Evolutionary conservation across 148 eudicot species (phyloP), one percentile per base, ranked within the genome.

Genomic region (Persicaria maculosa): DNA sequence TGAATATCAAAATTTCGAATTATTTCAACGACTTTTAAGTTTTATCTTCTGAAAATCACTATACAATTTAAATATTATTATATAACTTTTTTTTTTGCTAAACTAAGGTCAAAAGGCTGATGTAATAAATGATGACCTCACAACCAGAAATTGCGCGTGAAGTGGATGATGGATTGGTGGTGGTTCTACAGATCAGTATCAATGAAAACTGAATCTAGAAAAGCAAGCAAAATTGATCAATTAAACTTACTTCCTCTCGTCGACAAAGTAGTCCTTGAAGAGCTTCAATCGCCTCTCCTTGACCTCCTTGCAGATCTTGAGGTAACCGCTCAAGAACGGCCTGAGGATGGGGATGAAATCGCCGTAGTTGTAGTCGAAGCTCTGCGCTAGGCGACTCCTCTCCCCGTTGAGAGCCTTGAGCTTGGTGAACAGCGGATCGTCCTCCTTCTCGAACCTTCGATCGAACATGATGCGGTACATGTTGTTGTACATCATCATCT

Each of bases 381-480:
- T 86, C 61, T 86, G 89, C 59, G 89, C 87, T 6, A 86, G 65
- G 8, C 87, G 50, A 76, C 89, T 86, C 72, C 89, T 82, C 79
- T 86, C 85, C 0, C 82, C 77, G 45, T 86, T 86, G 20, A 82
- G 79, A 50, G 50, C 71, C 2, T 81, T 84, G 1, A 83, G 82
- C 75, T 86, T 80, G 6, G 46, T 67, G 54, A 86, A 86, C 75
- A 46, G 72, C 0, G 84, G 83, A 76, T 86, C 89, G 4, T 86
- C 85, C 77, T 75, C 74, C 1, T 77, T 74, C 36, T 82, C 78
- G 44, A 86, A 86, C 20, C 82, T 80, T 4, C 79, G 71, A 70
- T 82, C 83, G 62, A 86, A 86, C 89, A 86, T 86, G 79, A 86
- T 86, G 50, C 83, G 70, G 69, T 80, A 86, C 89, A 86, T 84